Percentiles rank a stretch among this genome's conserved stretches.
phyloP scores from a whole-genome alignment of 306 rosid genomes.

The Canavalia gladiata region DNA sequence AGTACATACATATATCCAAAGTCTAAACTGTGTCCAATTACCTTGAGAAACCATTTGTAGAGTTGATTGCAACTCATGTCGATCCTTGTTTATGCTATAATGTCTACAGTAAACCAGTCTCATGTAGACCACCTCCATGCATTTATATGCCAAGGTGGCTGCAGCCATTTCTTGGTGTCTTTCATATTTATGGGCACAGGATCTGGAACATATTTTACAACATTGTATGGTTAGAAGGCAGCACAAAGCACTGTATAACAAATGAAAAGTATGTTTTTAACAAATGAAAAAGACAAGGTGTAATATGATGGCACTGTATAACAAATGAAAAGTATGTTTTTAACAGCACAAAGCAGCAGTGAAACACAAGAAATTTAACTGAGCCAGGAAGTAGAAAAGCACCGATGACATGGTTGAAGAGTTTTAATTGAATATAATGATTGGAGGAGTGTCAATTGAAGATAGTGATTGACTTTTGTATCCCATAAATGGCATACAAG shows the following conservation, averaged over 20 bases:
- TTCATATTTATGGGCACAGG: slow-evolving; percentile 74
- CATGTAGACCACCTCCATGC: slow-evolving; percentile 84
- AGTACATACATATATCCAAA: slow-evolving; percentile 16
- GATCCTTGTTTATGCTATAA: slow-evolving; percentile 57
- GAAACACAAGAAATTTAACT: background rate
- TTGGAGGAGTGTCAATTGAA: slow-evolving; percentile 11
- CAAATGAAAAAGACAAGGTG: background rate
- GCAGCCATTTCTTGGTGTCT: slow-evolving; percentile 64
- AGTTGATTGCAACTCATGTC: slow-evolving; percentile 66
- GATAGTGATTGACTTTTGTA: background rate
- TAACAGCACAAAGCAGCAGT: slow-evolving; percentile 18
- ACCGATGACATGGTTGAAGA: background rate
- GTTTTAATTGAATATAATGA: background rate
- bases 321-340: background rate
- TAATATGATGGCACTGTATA: background rate
- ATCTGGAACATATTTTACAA: slow-evolving; percentile 57
- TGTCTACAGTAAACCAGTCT: slow-evolving; percentile 64
- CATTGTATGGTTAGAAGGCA: slow-evolving; percentile 14
- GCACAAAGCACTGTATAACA: background rate
- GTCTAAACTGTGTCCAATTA: slow-evolving; percentile 47
- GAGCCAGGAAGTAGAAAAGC: background rate
- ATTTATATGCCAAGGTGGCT: slow-evolving; percentile 88
- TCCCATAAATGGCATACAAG: slow-evolving; percentile 17
- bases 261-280: slow-evolving; percentile 6
- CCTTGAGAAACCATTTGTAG: slow-evolving; percentile 71